A percentile compares a stretch with the other conserved stretches of the same genome.
Conservation (phyloP, 2,329 filamentous ascomycete genomes). For the Talaromyces funiculosus region DNA sequence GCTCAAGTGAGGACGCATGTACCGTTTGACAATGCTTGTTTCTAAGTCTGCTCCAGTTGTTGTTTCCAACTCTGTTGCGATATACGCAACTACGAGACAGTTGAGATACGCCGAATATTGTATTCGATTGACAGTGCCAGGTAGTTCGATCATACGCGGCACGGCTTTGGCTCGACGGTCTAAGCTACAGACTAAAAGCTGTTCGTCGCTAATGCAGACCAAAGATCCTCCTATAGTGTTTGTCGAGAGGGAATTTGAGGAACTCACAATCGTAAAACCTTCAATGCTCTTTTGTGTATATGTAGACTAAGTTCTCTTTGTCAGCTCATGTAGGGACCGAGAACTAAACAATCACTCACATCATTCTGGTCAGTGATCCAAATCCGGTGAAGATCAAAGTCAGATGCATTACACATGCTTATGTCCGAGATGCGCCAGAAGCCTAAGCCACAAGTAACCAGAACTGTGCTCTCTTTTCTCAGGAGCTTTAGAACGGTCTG, state of each 20-base stretch:
- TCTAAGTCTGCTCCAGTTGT: constrained; percentile 18
- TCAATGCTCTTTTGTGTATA: constrained; percentile 33
- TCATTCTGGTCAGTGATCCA: constrained; percentile 41
- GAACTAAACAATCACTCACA: constrained; percentile 23
- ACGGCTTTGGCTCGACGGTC: constrained; percentile 38
- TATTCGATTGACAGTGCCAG: constrained; percentile 39
- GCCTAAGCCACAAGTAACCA: constrained; percentile 33
- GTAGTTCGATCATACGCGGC: constrained; percentile 35
- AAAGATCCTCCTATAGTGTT: constrained; percentile 38
- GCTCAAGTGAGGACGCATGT: constrained; percentile 31
- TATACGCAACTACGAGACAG: constrained; percentile 47
- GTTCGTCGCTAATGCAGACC: constrained; percentile 44
- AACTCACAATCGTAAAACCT: constrained; percentile 32
- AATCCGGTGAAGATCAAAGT: constrained; percentile 30
- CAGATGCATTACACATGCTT: constrained; percentile 19
- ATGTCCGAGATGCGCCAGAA: constrained; percentile 34
- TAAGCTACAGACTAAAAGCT: constrained; percentile 45
- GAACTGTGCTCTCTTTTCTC: constrained; percentile 22
- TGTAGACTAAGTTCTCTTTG: constrained; percentile 27
- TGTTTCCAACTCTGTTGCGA: constrained; percentile 18
- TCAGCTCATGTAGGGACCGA: background rate
- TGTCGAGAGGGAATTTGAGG: constrained; percentile 17
- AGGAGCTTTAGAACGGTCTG: constrained; percentile 34
- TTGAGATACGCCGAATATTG: constrained; percentile 43
- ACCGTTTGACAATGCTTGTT: constrained; percentile 26